Conservation (phyloP, 192 early-diverging fungal species). For the Tieghemiomyces parasiticus region DNA sequence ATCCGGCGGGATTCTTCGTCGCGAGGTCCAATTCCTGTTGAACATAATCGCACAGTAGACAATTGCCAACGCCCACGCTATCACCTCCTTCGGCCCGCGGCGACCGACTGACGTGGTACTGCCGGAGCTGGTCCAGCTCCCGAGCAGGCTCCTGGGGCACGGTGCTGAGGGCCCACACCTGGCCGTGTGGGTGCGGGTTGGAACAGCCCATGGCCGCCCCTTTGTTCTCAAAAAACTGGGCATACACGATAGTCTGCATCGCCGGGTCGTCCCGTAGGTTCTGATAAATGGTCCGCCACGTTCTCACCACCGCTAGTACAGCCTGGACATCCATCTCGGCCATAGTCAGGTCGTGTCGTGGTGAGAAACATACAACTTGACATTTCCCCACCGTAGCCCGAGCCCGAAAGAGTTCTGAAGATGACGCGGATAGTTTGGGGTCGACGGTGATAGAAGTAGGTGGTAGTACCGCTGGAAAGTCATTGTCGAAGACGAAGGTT, state of each 20-base stretch:
- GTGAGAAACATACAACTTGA: slow-evolving; percentile 88
- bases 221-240: slow-evolving; percentile 98
- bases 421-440: too few relatives aligned
- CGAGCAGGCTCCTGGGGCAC: slow-evolving; percentile 67
- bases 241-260: slow-evolving; percentile 60
- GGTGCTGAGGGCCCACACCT: slow-evolving; percentile 78
- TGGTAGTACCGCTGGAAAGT: slow-evolving; percentile 72
- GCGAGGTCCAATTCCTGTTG: slow-evolving; percentile 18
- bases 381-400: slow-evolving; percentile 58
- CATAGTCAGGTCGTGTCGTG: slow-evolving; percentile 73
- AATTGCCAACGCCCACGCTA: too few relatives aligned
- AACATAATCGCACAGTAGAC: slow-evolving; percentile 77
- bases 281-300: slow-evolving; percentile 55
- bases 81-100: too few relatives aligned
- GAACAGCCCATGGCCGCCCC: slow-evolving; percentile 93
- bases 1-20: slow-evolving; percentile 24
- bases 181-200: slow-evolving; percentile 92
- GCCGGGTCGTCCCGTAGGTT: slow-evolving; percentile 30
- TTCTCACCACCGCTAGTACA: slow-evolving; percentile 48
- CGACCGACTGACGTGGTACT: slow-evolving; percentile 36
- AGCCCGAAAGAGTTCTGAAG: slow-evolving; percentile 41
- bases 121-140: slow-evolving; percentile 49
- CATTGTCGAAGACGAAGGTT: slow-evolving; percentile 85
- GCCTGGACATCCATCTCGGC: slow-evolving; percentile 62
- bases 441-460: slow-evolving; percentile 5